Evolutionary conservation across 2,329 filamentous ascomycete species (phyloP).

Genomic region (Colletotrichum eremochloae): DNA sequence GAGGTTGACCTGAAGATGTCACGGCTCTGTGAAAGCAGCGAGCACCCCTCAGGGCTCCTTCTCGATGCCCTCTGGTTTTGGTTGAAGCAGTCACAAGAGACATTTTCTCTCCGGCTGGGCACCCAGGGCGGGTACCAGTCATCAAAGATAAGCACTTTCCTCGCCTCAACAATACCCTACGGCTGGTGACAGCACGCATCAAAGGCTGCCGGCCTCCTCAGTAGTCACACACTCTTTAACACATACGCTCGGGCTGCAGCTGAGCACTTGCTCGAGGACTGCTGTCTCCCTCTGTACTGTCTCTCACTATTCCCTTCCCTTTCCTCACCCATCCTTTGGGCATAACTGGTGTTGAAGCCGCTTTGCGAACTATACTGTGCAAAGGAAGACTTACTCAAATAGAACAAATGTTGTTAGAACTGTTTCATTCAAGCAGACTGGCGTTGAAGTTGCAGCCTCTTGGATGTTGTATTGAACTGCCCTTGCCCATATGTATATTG

Average conservation of each 20-base stretch:
- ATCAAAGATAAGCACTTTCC: conserved; percentile 26
- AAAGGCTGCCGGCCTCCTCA: conserved; percentile 9
- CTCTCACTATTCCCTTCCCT: neutral
- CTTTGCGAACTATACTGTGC: neutral
- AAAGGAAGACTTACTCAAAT: neutral
- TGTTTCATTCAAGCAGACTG: neutral
- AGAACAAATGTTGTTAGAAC: neutral
- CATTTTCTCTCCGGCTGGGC: conserved; percentile 10
- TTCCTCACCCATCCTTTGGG: neutral
- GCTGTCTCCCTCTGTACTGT: neutral
- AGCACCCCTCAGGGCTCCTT: conserved; percentile 22
- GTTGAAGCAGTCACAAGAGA: conserved; percentile 23
- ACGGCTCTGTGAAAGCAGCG: conserved; percentile 18
- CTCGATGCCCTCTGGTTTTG: conserved; percentile 18
- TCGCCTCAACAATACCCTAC: conserved; percentile 13
- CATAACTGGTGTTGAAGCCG: neutral
- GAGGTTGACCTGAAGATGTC: conserved; percentile 13
- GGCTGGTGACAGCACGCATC: conserved; percentile 10
- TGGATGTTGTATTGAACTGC: neutral
- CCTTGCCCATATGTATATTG: neutral
- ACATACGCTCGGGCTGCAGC: too few species aligned
- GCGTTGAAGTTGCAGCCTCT: neutral
- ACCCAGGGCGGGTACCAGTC: neutral
- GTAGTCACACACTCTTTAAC: neutral
- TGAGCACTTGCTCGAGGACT: conserved; percentile 1